These are phyloP conservation scores for Arthrobotrys megalospora DNA, from an alignment of 2,329 filamentous ascomycete species.

Conservation along the genomic window DNA sequence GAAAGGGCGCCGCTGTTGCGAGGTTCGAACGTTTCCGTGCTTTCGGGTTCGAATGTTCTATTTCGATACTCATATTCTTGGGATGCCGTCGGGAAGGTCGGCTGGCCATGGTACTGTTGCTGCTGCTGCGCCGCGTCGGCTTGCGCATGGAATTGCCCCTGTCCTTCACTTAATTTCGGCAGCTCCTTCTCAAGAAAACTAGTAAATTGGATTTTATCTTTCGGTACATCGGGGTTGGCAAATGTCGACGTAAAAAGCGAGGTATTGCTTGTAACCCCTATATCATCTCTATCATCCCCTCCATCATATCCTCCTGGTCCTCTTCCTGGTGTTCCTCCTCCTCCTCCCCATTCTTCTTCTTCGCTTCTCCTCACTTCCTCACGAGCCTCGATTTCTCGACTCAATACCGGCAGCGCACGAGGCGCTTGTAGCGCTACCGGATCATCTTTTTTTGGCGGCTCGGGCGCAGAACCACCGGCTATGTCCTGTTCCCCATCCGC, in stretches of 20 bases:
- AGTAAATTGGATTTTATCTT: conserved; percentile 59
- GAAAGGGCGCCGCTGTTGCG: conserved; percentile 16
- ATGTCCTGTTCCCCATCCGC: conserved; percentile 45
- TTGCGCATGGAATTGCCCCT: conserved; percentile 33
- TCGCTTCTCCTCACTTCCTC: conserved; percentile 17
- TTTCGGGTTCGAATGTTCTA: conserved; percentile 48
- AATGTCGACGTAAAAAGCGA: conserved; percentile 53
- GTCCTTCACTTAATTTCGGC: conserved; percentile 59
- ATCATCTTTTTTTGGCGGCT: conserved; percentile 62
- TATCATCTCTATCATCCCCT: conserved; percentile 46
- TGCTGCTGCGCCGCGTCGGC: conserved; percentile 50
- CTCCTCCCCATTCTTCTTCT: conserved; percentile 13
- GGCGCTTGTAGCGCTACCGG: conserved; percentile 61
- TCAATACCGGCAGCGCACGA: conserved; percentile 61
- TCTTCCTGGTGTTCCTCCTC: conserved; percentile 22
- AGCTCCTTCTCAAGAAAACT: conserved; percentile 54
- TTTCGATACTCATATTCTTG: conserved; percentile 36
- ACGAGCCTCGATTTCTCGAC: conserved; percentile 59
- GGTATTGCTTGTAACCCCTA: conserved; percentile 46
- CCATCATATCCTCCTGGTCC: conserved; percentile 24
- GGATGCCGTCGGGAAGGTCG: conserved; percentile 38
- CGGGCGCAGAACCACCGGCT: conserved; percentile 43
- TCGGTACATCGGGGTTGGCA: conserved; percentile 57
- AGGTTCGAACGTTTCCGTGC: conserved; percentile 20
- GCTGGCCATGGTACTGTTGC: conserved; percentile 5